Conservation (phyloP, 1,284 basidiomycete species). For the Tylopilus sp. region DNA sequence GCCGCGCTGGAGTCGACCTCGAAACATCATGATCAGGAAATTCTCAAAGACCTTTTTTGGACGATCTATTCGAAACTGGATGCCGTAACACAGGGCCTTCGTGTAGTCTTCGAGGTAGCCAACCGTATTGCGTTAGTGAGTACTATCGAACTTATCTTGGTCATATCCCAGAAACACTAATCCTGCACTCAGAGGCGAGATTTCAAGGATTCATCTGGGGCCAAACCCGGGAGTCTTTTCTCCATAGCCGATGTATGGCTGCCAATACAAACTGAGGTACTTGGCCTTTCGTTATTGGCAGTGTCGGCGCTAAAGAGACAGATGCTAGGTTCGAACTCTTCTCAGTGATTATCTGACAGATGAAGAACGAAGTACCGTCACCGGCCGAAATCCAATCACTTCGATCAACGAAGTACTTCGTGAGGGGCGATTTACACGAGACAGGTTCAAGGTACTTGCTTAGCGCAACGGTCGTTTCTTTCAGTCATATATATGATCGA, state of each 20-base stretch:
- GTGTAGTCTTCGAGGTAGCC: constrained; percentile 93
- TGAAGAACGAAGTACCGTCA: constrained; percentile 82
- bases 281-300: constrained; percentile 1
- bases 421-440: constrained; percentile 83
- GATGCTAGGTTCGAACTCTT: constrained; percentile 80
- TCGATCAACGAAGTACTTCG: constrained; percentile 96
- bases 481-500: constrained; percentile 13
- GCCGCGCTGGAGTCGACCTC: constrained; percentile 81
- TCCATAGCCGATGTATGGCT: constrained; percentile 93
- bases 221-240: constrained; percentile 79
- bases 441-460: constrained; percentile 77
- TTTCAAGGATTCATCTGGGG: constrained; percentile 86
- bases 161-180: constrained; percentile 5
- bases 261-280: constrained; percentile 91
- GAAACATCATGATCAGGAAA: constrained; percentile 84
- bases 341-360: constrained; percentile 93
- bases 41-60: constrained; percentile 96
- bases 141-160: constrained; percentile 40
- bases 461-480: constrained; percentile 3
- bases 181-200: constrained; percentile 74
- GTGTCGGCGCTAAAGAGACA: constrained; percentile 16
- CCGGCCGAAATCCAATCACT: constrained; percentile 87
- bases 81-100: constrained; percentile 94
- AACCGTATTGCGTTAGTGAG: constrained; percentile 87
- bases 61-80: constrained; percentile 97